Evolutionary conservation across 345 rosid genomes (phyloP), one percentile per base, ranked within the genome.

Genomic region (Eucalyptus erythrocorys): DNA sequence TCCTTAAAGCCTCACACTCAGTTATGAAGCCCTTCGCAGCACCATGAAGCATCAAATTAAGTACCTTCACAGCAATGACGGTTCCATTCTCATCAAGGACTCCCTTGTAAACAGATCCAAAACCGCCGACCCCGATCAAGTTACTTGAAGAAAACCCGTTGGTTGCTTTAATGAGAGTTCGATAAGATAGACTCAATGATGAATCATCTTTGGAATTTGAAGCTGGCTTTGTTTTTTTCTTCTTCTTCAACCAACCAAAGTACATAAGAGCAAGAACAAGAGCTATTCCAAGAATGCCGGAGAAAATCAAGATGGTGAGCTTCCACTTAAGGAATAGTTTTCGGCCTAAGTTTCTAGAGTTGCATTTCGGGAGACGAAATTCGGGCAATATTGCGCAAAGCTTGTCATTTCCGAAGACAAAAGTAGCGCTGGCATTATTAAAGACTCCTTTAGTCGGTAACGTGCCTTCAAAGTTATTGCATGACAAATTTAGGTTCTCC

Each of bases 371-470:
- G 22, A 82, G 50, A 48, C 0, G 86, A 13, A 82, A 82, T 30
- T 45, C 32, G 1, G 32, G 86, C 51, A 24, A 21, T 21, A 92
- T 89, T 14, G 88, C 87, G 6, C 93, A 92, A 5, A 92, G 91
- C 81, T 89, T 88, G 15, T 64, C 45, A 88, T 92, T 92, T 82
- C 93, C 91, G 3, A 4, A 22, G 57, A 91, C 19, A 13, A 86
- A 87, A 26, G 89, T 4, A 3, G 71, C 86, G 42, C 88, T 90
- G 1, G 85, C 84, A 88, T 92, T 91, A n/a, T 13, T 48, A 82
- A 92, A 91, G 79, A 91, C 30, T 30, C 92, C 91, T 48, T 27
- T 48, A 42, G 57, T 21, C 12, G 92, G 90, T 8, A 92, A 92
- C 17, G n/a, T 5, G 19, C 93, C 91, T 13, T 88, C 86, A 30